Percentiles rank a stretch among this genome's conserved stretches.
Evolutionary conservation across 768 basidiomycete genomes (phyloP).

Genomic region (Inosperma sp.): DNA sequence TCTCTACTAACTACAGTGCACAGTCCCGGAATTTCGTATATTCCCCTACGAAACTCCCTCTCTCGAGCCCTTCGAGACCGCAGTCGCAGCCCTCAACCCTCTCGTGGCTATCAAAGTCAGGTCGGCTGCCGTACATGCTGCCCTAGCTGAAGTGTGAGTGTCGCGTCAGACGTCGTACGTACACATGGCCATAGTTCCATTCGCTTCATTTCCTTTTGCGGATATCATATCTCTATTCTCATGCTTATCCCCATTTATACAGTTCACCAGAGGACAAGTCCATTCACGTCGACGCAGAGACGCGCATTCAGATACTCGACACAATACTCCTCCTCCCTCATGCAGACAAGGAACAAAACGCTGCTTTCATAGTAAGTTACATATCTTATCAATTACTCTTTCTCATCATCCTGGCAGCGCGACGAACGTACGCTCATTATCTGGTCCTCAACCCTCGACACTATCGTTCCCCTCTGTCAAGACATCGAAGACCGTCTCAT

Average conservation of each 20-base stretch:
- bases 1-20: constrained; percentile 6
- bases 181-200: too few relatives aligned
- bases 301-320: constrained; percentile 81
- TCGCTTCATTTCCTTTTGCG: not conserved
- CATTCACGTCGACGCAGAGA: constrained; percentile 74
- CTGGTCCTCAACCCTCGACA: constrained; percentile 78
- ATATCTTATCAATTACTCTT: not conserved
- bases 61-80: constrained; percentile 71
- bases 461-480: constrained; percentile 65
- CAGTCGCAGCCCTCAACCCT: constrained; percentile 69
- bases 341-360: constrained; percentile 83
- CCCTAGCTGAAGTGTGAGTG: constrained; percentile 58
- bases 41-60: constrained; percentile 77
- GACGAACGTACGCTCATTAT: constrained; percentile 82
- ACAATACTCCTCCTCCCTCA: constrained; percentile 71
- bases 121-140: constrained; percentile 75
- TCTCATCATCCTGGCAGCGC: constrained; percentile 39
- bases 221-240: constrained; percentile 31
- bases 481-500: constrained; percentile 79
- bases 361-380: constrained; percentile 74
- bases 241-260: constrained; percentile 9
- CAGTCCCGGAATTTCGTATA: constrained; percentile 56
- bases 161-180: constrained; percentile 34
- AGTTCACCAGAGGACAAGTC: constrained; percentile 53
- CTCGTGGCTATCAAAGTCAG: constrained; percentile 80